Evolutionary conservation across 1,139 yeast genomes (phyloP), one percentile per base, ranked within the genome.

Genomic region (Yamadazyma buinensis): DNA sequence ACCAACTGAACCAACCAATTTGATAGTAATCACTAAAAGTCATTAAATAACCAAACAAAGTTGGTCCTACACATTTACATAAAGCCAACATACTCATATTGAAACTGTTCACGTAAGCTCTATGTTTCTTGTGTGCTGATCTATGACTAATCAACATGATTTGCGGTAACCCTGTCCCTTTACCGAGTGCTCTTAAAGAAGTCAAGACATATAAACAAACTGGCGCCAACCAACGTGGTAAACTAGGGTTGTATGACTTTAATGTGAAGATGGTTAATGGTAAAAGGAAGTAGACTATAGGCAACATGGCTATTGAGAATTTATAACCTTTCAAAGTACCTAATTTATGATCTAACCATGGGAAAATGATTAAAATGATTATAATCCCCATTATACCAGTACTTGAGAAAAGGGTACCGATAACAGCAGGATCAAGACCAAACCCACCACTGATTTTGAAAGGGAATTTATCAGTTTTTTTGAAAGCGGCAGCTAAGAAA

Each of bases 51-150:
- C 84, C 84, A 76, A 80, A 77, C 2, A 64, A 22, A 12, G 77
- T 54, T 0, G 86, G 86, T 2, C 81, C 84, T 1, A 72, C 26
- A 37, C 73, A 78, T 39, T 84, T 54, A 0, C 83, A 79, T 26
- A 72, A 54, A 1, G 84, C 71, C 15, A 72, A 60, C 37, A 74
- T 64, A 37, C 75, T 67, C 49, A 73, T 56, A 2, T 75, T 61
- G 12, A 67, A 56, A 19, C 77, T 73, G 47, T 75, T 75, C 25
- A 74, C 63, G 40, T 69, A 64, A 1, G 77, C 76, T 33, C 79
- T 52, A 47, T 72, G 70, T 39, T 63, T 55, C 24, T 67, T 59
- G n/a, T 68, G 64, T 4, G 79, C 61, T 5, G 73, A 68, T 33
- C 75, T 55, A 44, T 72, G 79, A 21, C 69, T 59, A 37, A 75